A percentile compares a stretch with the other conserved stretches of the same genome.
Conservation (phyloP, 2,329 filamentous ascomycete genomes). For the Penicillium sp. region DNA sequence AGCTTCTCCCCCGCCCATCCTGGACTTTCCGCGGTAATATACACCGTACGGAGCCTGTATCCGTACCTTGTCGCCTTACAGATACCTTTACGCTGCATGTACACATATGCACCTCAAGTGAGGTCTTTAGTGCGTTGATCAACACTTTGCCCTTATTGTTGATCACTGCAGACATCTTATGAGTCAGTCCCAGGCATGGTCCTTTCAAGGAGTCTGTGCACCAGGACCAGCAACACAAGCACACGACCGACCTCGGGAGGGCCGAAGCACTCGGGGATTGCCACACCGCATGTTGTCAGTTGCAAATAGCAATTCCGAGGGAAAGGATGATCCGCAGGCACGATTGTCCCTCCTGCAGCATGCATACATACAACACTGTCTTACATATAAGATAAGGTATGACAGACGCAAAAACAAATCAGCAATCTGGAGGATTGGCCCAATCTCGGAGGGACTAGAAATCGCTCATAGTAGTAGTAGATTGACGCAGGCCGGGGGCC, state of each 20-base stretch:
- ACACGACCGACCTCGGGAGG: not conserved
- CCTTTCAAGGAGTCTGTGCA: not conserved
- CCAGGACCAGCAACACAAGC: not conserved
- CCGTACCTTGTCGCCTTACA: not conserved
- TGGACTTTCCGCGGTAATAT: not conserved
- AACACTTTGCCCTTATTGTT: not conserved
- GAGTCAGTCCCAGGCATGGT: not conserved
- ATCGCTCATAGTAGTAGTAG: conserved; percentile 10
- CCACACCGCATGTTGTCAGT: conserved; percentile 17
- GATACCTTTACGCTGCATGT: too few species aligned
- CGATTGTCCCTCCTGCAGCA: conserved; percentile 5
- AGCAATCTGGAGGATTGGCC: not conserved
- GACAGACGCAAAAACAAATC: not conserved
- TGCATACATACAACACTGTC: not conserved
- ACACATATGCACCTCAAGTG: not conserved
- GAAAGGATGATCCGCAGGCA: conserved; percentile 2
- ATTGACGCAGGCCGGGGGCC: not conserved
- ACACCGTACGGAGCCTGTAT: not conserved
- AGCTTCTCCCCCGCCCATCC: not conserved
- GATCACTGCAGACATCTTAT: not conserved
- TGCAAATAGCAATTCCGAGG: conserved; percentile 7
- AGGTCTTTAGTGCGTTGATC: not conserved
- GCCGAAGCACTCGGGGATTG: not conserved
- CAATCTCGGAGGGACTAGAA: not conserved
- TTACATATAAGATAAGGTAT: too few species aligned